Evolutionary conservation across 441 rosid genomes (phyloP).

Genomic region (Populus tomentosa): DNA sequence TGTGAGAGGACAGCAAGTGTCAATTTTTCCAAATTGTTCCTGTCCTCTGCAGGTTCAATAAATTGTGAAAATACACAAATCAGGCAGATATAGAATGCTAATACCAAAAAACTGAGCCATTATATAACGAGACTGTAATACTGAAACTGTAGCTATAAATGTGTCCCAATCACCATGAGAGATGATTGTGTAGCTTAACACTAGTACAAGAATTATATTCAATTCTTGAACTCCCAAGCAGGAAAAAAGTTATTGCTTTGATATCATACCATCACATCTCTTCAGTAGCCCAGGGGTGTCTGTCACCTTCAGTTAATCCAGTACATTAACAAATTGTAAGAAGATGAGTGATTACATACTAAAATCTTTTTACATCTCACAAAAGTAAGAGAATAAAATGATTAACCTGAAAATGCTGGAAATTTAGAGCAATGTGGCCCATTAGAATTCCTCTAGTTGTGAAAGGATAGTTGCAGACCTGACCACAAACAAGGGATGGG

Average conservation of each 20-base stretch:
- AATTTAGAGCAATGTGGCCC: slow-evolving; percentile 80
- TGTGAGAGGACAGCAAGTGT: slow-evolving; percentile 93
- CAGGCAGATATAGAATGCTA: not conserved
- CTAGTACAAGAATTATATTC: not conserved
- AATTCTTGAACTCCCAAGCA: not conserved
- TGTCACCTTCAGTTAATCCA: slow-evolving; percentile 58
- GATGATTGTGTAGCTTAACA: not conserved
- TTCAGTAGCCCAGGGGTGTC: slow-evolving; percentile 94
- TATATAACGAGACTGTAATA: not conserved
- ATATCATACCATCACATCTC: slow-evolving; percentile 72
- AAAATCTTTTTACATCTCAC: not conserved
- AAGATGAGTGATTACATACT: slow-evolving; percentile 8
- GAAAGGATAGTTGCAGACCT: slow-evolving; percentile 97
- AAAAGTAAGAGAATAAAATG: slow-evolving; percentile 3
- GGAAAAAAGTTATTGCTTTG: not conserved
- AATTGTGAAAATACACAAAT: not conserved
- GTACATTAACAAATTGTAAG: slow-evolving; percentile 12
- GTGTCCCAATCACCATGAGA: not conserved
- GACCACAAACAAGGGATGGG: slow-evolving; percentile 3
- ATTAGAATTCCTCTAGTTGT: slow-evolving; percentile 93
- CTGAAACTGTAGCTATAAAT: not conserved
- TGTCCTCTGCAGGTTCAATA: slow-evolving; percentile 33
- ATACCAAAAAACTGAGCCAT: not conserved
- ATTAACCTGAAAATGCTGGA: slow-evolving; percentile 74
- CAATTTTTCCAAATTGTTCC: slow-evolving; percentile 45